These are phyloP conservation scores for Ophiostoma ulmi DNA, from an alignment of 2,329 filamentous ascomycete species.

Conservation along the genomic window DNA sequence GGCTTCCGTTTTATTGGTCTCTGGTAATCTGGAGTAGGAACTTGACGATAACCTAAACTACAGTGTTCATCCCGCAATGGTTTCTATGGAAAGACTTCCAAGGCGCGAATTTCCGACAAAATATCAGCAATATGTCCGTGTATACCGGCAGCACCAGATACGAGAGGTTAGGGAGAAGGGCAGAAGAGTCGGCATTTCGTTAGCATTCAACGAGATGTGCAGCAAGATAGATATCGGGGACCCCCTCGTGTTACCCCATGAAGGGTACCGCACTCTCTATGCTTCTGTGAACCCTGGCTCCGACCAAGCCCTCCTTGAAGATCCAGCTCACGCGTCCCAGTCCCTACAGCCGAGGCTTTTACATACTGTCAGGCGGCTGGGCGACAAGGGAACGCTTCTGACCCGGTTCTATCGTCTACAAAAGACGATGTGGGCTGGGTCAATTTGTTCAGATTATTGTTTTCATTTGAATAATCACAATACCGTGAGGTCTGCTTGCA, in stretches of 20 bases:
- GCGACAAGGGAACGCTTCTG: not conserved
- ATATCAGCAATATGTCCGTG: too few species aligned
- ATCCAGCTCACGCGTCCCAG: not conserved
- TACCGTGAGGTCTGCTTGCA: not conserved
- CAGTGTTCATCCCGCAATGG: not conserved
- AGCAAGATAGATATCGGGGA: too few species aligned
- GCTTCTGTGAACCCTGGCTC: not conserved
- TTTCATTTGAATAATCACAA: not conserved
- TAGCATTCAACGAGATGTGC: too few species aligned
- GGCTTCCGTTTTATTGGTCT: constrained; percentile 20
- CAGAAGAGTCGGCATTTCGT: too few species aligned
- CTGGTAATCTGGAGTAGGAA: not conserved
- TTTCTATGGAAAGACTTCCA: not conserved
- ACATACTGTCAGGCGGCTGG: not conserved
- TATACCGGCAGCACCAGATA: too few species aligned
- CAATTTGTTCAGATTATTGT: not conserved
- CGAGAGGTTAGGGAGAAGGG: too few species aligned
- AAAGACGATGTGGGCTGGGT: not conserved
- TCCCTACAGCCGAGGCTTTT: not conserved
- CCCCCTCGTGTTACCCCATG: not conserved
- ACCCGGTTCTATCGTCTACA: not conserved
- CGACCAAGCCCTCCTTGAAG: not conserved
- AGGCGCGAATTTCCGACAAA: too few species aligned
- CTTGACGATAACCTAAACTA: not conserved
- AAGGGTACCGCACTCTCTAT: not conserved